These are phyloP conservation scores for Drosera spatulata DNA, from an alignment of 179 eudicot genomes.

Conservation along the genomic window DNA sequence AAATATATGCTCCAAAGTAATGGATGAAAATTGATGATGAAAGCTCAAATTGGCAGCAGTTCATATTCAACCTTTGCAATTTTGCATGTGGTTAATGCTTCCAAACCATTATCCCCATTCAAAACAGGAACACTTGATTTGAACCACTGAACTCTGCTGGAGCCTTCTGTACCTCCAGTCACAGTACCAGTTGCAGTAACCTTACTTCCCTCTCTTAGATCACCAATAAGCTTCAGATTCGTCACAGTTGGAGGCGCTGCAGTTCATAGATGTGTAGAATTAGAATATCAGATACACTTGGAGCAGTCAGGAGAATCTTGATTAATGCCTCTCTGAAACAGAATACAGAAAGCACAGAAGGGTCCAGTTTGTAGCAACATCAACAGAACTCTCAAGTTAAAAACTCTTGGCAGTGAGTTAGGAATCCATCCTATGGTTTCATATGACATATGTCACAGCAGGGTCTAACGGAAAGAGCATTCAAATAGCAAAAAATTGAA, in stretches of 20 bases:
- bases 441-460: too few species aligned
- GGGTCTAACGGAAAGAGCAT: too few species aligned
- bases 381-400: too few species aligned
- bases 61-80: slow-evolving; percentile 67
- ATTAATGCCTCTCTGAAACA: not conserved
- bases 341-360: too few species aligned
- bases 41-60: not conserved
- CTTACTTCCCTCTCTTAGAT: slow-evolving; percentile 86
- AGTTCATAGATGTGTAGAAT: slow-evolving; percentile 3
- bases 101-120: slow-evolving; percentile 63
- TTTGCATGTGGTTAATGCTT: slow-evolving; percentile 73
- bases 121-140: slow-evolving; percentile 43
- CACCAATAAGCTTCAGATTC: slow-evolving; percentile 73
- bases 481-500: too few species aligned
- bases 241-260: slow-evolving; percentile 92
- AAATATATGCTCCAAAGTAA: not conserved
- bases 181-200: slow-evolving; percentile 76
- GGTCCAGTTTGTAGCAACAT: too few species aligned
- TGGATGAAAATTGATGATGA: not conserved
- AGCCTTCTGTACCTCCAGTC: slow-evolving; percentile 91
- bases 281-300: slow-evolving; percentile 5
- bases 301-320: not conserved
- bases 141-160: slow-evolving; percentile 99
- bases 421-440: too few species aligned
- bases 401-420: too few species aligned